These are phyloP conservation scores for Pseudozyma sp. DNA, from an alignment of 1,284 basidiomycete genomes.

Conservation along the genomic window DNA sequence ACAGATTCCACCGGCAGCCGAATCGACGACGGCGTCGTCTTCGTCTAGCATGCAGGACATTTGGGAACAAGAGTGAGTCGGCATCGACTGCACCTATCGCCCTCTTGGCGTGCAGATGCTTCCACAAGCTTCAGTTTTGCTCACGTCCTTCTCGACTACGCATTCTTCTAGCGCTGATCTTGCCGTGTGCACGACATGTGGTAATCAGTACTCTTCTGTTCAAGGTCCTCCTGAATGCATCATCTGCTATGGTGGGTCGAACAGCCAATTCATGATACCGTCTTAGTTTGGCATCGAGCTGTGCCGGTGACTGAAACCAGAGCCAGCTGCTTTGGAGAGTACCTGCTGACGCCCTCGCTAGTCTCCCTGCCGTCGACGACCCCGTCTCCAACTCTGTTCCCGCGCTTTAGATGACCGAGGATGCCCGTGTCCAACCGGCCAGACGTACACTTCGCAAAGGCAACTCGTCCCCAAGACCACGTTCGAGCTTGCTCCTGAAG, in stretches of 20 bases:
- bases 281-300: not conserved
- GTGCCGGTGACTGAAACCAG: not conserved
- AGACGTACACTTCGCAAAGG: slow-evolving; percentile 27
- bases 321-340: not conserved
- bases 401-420: slow-evolving; percentile 30
- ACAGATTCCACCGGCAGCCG: not conserved
- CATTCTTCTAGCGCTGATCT: slow-evolving; percentile 26
- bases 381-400: not conserved
- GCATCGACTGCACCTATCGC: not conserved
- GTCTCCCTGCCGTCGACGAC: not conserved
- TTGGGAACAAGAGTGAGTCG: slow-evolving; percentile 39
- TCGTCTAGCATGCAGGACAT: slow-evolving; percentile 11
- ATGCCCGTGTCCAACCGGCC: slow-evolving; percentile 30
- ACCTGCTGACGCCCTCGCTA: not conserved
- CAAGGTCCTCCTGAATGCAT: slow-evolving; percentile 29
- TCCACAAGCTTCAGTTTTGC: not conserved
- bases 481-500: slow-evolving; percentile 30
- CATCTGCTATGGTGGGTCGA: slow-evolving; percentile 36
- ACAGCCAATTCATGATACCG: no score
- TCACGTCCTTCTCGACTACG: not conserved
- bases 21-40: not conserved
- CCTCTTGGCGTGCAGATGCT: not conserved
- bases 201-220: slow-evolving; percentile 23
- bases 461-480: slow-evolving; percentile 25
- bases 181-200: slow-evolving; percentile 40